These are phyloP conservation scores for Scheffersomyces stambukii DNA, from an alignment of 1,139 yeast genomes.

Conservation along the genomic window DNA sequence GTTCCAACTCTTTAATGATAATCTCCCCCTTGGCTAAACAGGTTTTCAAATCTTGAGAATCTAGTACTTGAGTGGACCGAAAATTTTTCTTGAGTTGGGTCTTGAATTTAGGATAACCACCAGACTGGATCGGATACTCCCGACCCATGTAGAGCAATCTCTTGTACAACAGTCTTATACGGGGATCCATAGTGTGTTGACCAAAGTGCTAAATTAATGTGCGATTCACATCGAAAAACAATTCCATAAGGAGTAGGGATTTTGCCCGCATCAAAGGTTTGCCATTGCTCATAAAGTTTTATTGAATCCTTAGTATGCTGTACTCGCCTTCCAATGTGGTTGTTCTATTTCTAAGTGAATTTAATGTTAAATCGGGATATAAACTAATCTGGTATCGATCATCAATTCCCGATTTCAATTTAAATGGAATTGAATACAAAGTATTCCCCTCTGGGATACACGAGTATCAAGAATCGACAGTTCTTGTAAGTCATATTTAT, in stretches of 20 bases:
- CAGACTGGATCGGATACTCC: slow-evolving; percentile 31
- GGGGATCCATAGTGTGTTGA: slow-evolving; percentile 27
- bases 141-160: slow-evolving; percentile 31
- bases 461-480: slow-evolving; percentile 46
- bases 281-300: no score
- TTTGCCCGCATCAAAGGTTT: no score
- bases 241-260: no score
- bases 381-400: slow-evolving; percentile 52
- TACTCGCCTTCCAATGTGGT: slow-evolving; percentile 28
- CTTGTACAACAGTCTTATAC: slow-evolving; percentile 27
- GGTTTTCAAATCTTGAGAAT: slow-evolving; percentile 16
- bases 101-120: slow-evolving; percentile 24
- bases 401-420: slow-evolving; percentile 15
- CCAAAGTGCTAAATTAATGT: background rate
- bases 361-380: slow-evolving; percentile 62
- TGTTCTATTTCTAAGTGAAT: slow-evolving; percentile 57
- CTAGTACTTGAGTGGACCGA: slow-evolving; percentile 12
- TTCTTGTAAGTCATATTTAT: slow-evolving; percentile 28
- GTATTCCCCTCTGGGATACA: slow-evolving; percentile 86
- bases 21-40: slow-evolving; percentile 31
- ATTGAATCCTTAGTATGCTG: slow-evolving; percentile 6
- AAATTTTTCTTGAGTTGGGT: slow-evolving; percentile 17
- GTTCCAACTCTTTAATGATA: slow-evolving; percentile 31
- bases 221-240: no score
- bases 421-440: slow-evolving; percentile 60